Evolutionary conservation across 352 stramenopile genomes (phyloP).

Genomic region (Phytophthora cajani): DNA sequence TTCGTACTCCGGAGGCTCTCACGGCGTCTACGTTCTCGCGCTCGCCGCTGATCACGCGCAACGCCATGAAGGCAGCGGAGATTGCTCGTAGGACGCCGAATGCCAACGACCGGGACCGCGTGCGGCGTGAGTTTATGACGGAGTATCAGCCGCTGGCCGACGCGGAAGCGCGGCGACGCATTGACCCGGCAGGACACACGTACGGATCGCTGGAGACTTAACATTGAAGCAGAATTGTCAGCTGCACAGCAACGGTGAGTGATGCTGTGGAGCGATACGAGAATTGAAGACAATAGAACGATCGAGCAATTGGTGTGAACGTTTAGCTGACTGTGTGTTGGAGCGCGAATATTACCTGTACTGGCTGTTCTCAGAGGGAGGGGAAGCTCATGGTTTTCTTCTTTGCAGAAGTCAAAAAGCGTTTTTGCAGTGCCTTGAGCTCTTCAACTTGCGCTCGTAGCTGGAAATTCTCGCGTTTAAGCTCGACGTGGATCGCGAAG

Average conservation of each 20-base stretch:
- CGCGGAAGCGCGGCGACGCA: conserved; percentile 59
- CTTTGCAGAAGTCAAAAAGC: conserved; percentile 72
- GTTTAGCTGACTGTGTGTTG: conserved; percentile 13
- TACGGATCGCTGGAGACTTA: conserved; percentile 85
- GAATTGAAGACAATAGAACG: conserved; percentile 30
- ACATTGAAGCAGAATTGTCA: conserved; percentile 19
- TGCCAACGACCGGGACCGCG: conserved; percentile 78
- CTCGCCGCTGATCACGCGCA: conserved; percentile 81
- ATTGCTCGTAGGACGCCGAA: conserved; percentile 83
- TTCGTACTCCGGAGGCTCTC: conserved; percentile 65
- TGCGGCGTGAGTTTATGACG: conserved; percentile 88
- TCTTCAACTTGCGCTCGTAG: conserved; percentile 72
- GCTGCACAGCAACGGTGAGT: conserved; percentile 3
- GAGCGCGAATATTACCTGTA: conserved; percentile 6
- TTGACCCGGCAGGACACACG: conserved; percentile 78
- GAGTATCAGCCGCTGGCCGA: conserved; percentile 83
- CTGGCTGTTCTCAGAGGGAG: conserved; percentile 37
- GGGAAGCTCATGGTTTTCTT: conserved; percentile 81
- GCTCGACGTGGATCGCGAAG: conserved; percentile 76
- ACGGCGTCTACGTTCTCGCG: conserved; percentile 65
- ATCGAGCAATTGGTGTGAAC: conserved; percentile 18
- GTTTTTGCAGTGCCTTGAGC: conserved; percentile 71
- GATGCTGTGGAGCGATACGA: conserved; percentile 5
- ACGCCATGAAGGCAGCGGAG: conserved; percentile 85
- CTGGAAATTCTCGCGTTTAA: conserved; percentile 80